These are phyloP conservation scores for Suhomyces kunorum DNA, from an alignment of 1,139 yeast species.

Conservation along the genomic window DNA sequence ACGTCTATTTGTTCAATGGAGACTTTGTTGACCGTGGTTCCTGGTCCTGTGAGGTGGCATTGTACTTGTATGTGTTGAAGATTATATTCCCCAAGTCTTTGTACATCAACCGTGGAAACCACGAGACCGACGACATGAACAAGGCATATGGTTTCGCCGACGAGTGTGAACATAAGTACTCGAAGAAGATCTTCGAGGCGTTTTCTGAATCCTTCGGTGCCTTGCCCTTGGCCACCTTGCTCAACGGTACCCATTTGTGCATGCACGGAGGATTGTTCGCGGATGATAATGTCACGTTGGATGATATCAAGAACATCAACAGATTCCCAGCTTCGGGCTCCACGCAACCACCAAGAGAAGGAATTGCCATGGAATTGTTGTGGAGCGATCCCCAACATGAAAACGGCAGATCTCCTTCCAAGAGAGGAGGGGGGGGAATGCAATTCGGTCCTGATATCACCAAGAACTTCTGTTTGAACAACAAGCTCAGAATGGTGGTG, in stretches of 20 bases:
- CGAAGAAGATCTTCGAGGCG: conserved; percentile 77
- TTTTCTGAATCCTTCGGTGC: conserved; percentile 86
- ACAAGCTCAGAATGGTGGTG: conserved; percentile 75
- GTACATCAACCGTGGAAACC: conserved; percentile 90
- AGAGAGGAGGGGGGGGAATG: conserved; percentile 91
- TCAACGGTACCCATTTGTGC: conserved; percentile 74
- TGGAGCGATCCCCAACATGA: conserved; percentile 95
- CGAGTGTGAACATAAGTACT: conserved; percentile 89
- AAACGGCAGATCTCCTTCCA: conserved; percentile 81
- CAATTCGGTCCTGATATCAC: conserved; percentile 98
- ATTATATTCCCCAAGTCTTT: conserved; percentile 72
- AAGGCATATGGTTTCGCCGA: conserved; percentile 95
- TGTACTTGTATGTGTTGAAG: conserved; percentile 76
- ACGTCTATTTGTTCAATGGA: conserved; percentile 87
- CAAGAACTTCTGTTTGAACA: conserved; percentile 67
- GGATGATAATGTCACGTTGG: conserved; percentile 66
- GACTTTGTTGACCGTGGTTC: conserved; percentile 98
- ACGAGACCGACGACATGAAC: conserved; percentile 96
- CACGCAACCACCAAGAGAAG: conserved; percentile 86
- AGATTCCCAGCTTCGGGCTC: conserved; percentile 58
- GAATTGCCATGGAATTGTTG: conserved; percentile 91
- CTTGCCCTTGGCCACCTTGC: conserved; percentile 81
- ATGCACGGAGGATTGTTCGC: conserved; percentile 97
- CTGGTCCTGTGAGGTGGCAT: conserved; percentile 96
- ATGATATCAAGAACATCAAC: conserved; percentile 72